Evolutionary conservation across 2,329 filamentous ascomycete species (phyloP).

Genomic region (Claviceps sp.): DNA sequence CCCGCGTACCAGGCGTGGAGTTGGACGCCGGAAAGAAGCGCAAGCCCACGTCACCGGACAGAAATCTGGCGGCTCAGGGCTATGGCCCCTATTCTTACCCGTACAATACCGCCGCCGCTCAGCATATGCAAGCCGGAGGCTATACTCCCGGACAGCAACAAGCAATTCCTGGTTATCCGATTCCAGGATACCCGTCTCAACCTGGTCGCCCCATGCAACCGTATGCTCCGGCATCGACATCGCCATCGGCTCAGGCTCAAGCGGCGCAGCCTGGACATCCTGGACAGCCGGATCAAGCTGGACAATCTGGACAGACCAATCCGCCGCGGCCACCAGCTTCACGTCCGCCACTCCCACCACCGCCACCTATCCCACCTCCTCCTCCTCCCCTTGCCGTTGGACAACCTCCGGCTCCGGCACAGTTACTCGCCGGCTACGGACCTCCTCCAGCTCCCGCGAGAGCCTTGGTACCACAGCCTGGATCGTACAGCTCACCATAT

Average conservation of each 20-base stretch:
- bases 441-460: slow-evolving; percentile 23
- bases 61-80: slow-evolving; percentile 24
- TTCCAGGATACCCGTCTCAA: slow-evolving; percentile 19
- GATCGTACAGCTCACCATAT: slow-evolving; percentile 25
- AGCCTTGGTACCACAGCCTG: slow-evolving; percentile 18
- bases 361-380: neutral
- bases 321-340: slow-evolving; percentile 1
- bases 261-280: slow-evolving; percentile 15
- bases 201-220: slow-evolving; percentile 18
- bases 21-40: slow-evolving; percentile 49
- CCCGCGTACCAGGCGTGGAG: slow-evolving; percentile 42
- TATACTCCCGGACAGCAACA: slow-evolving; percentile 19
- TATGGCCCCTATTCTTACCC: slow-evolving; percentile 24
- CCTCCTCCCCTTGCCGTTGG: slow-evolving; percentile 6
- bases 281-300: slow-evolving; percentile 12
- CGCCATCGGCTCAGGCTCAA: neutral
- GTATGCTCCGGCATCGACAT: slow-evolving; percentile 9
- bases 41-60: slow-evolving; percentile 40
- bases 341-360: neutral
- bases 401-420: slow-evolving; percentile 21
- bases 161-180: slow-evolving; percentile 20
- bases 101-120: slow-evolving; percentile 18
- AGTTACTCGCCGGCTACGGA: slow-evolving; percentile 20
- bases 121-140: slow-evolving; percentile 20
- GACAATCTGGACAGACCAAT: slow-evolving; percentile 12